These are phyloP conservation scores for Xylona heveae DNA, from an alignment of 495 filamentous ascomycete genomes.

Conservation along the genomic window DNA sequence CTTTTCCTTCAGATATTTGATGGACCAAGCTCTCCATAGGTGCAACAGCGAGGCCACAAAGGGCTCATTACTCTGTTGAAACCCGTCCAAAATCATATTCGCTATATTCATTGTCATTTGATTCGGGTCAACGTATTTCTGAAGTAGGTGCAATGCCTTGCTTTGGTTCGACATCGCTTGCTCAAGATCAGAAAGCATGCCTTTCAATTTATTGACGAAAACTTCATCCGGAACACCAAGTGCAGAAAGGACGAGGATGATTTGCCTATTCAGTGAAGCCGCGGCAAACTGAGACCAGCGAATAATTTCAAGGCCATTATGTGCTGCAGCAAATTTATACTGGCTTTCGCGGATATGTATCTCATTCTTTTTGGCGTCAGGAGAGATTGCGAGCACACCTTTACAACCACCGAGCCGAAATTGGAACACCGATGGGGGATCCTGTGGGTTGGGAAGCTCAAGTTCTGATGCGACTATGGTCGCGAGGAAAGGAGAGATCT, in stretches of 20 bases:
- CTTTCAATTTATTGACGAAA: constrained; percentile 43
- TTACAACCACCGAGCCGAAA: constrained; percentile 86
- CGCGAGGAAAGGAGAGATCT: constrained; percentile 63
- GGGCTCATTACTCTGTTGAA: constrained; percentile 55
- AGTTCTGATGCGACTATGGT: constrained; percentile 44
- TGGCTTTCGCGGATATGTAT: constrained; percentile 67
- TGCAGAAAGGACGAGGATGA: constrained; percentile 63
- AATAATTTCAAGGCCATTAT: constrained; percentile 65
- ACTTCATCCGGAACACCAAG: constrained; percentile 47
- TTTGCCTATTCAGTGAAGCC: constrained; percentile 71
- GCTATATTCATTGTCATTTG: constrained; percentile 54
- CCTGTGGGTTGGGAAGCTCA: constrained; percentile 22
- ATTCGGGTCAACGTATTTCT: constrained; percentile 65
- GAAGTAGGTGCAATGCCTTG: constrained; percentile 42
- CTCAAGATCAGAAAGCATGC: constrained; percentile 42
- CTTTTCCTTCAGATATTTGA: constrained; percentile 80
- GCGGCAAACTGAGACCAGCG: constrained; percentile 49
- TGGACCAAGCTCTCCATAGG: constrained; percentile 64
- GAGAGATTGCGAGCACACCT: constrained; percentile 57
- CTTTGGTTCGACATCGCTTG: constrained; percentile 39
- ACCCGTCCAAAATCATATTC: constrained; percentile 55
- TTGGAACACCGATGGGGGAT: constrained; percentile 63
- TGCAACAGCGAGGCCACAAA: constrained; percentile 56
- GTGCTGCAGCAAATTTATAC: constrained; percentile 57
- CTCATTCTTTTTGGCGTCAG: constrained; percentile 34